Base-by-base conservation (phyloP, 2,329 filamentous ascomycete genomes). In the Trichoderma atrobrunneum region DNA sequence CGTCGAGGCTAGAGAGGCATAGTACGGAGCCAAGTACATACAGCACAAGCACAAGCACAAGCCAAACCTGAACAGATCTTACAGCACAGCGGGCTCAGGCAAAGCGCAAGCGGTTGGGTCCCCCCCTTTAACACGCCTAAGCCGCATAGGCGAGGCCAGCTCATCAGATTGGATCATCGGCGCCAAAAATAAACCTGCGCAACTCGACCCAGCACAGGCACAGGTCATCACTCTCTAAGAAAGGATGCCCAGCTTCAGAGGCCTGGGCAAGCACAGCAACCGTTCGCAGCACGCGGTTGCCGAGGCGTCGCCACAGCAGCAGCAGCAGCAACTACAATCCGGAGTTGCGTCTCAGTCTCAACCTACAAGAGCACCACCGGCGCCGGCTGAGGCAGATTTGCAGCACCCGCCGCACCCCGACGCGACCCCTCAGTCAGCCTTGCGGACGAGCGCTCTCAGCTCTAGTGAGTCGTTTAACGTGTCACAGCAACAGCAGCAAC, bases 251-350 rank as follows among this genome's bases (percentile, higher is more conserved):
- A 81, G 81, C 80, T 88, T 88, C 81, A 82, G 83, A 81, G 86
- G 86, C 78, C 81, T 87, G 79, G 84, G 85, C 79, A 88, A 83
- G 83, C 84, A 87, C 80, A 85, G 83, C 83, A 87, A 87, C 78
- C 86, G 86, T 77, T 87, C 87, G 79, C 87, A 88, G 82, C 86
- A 87, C 78, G 84, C 85, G 75, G 83, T 88, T 77, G 81, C 83
- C 77, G 81, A 82, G 77, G 86, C 87, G 78, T 79, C 81, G 76
- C 80, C 48, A 32, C 54, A 59, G 26, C 68, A 81, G 78, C 76
- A 80, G 77, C 51, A 59, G n/a, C 72, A 81, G 78, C 76, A 39
- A 3, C 81, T 78, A 74, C 80, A 77, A 7, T 7, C 26, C 34
- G 65, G 36, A 51, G 32, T 10, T 16, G 14, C 1, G 36, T 18